Evolutionary conservation across 164 flowering plant species (phyloP).

Genomic region (Liquidambar formosana): DNA sequence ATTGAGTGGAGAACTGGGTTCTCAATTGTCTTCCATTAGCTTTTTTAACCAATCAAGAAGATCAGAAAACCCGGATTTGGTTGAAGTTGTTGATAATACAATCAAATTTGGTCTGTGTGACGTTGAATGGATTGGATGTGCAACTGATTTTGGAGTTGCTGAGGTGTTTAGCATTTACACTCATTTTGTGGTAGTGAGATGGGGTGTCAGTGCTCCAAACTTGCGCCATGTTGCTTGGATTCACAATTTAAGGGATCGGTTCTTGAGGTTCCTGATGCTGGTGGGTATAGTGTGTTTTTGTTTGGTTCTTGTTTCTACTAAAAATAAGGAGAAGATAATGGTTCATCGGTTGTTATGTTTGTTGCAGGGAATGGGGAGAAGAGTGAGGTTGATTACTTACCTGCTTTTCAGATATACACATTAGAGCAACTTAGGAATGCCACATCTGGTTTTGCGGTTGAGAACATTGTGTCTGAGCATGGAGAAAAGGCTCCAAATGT

Average conservation of each 20-base stretch:
- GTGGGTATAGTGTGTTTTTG: constrained; percentile 20
- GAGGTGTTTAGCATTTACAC: not conserved
- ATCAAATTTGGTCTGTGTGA: not conserved
- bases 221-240: constrained; percentile 35
- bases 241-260: constrained; percentile 38
- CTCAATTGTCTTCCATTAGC: not conserved
- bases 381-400: constrained; percentile 24
- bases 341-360: constrained; percentile 2
- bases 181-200: constrained; percentile 17
- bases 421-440: constrained; percentile 53
- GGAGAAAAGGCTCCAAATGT: constrained; percentile 65
- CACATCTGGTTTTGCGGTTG: constrained; percentile 60
- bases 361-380: constrained; percentile 37
- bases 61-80: not conserved
- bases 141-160: not conserved
- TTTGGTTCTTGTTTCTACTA: not conserved
- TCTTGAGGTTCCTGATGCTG: constrained; percentile 40
- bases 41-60: not conserved
- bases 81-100: not conserved
- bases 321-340: not conserved
- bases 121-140: not conserved
- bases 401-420: constrained; percentile 45
- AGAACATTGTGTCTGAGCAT: constrained; percentile 64
- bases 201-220: constrained; percentile 48
- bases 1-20: too few relatives aligned